phyloP scores from a whole-genome alignment of 805 yeast genomes.

The Candida corydali region DNA sequence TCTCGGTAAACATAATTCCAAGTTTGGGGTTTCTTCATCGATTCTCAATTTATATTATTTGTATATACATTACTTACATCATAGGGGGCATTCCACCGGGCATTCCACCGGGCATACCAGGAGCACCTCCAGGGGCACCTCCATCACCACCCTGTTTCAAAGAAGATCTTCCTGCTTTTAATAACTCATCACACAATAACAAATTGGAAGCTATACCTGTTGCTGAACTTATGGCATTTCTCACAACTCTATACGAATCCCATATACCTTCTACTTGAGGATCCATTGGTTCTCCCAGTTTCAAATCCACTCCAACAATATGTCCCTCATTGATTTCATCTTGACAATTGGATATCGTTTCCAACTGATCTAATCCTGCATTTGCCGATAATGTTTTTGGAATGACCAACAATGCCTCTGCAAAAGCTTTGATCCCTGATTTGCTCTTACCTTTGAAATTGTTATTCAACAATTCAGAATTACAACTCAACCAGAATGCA shows the following conservation, averaged over 20 bases:
- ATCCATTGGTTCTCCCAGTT: constrained; percentile 92
- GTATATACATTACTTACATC: constrained; percentile 3
- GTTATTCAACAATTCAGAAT: constrained; percentile 55
- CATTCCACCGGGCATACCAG: constrained; percentile 13
- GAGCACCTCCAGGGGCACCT: constrained; percentile 17
- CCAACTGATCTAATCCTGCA: constrained; percentile 91
- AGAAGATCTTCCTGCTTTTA: constrained; percentile 95
- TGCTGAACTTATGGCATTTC: constrained; percentile 90
- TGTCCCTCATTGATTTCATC: constrained; percentile 81
- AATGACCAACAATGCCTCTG: constrained; percentile 83
- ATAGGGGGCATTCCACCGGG: constrained; percentile 1
- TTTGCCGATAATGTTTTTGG: constrained; percentile 92
- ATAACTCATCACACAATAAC: constrained; percentile 88
- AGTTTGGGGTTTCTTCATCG: no score
- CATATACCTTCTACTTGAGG: constrained; percentile 92
- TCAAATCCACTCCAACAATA: constrained; percentile 85
- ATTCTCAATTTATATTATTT: no score
- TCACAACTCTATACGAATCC: constrained; percentile 91
- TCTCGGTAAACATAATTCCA: no score
- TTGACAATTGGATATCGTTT: constrained; percentile 82
- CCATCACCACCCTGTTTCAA: constrained; percentile 55
- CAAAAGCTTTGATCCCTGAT: constrained; percentile 89
- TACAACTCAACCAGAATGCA: constrained; percentile 83
- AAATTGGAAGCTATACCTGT: constrained; percentile 92
- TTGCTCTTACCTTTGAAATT: constrained; percentile 79